These are phyloP conservation scores for Thermoascus crustaceus DNA, from an alignment of 2,329 filamentous ascomycete species.

Conservation along the genomic window DNA sequence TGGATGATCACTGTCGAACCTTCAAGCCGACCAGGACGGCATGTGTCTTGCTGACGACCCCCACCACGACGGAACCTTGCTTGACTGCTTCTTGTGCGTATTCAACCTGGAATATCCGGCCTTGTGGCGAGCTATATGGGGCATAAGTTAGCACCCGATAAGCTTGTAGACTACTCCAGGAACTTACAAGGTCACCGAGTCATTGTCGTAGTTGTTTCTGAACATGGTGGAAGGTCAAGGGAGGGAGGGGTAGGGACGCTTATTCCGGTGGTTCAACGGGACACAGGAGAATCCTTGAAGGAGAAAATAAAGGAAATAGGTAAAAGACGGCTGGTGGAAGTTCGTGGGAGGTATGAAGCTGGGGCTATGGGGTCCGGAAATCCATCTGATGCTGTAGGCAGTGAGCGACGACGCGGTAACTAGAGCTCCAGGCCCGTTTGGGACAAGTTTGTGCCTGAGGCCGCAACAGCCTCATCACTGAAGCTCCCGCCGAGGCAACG, in stretches of 20 bases:
- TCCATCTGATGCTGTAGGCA: slow-evolving; percentile 6
- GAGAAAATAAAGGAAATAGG: neutral
- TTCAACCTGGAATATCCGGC: slow-evolving; percentile 98
- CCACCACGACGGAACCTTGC: slow-evolving; percentile 96
- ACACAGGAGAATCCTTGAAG: neutral
- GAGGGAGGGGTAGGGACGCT: slow-evolving; percentile 7
- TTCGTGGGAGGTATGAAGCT: slow-evolving; percentile 4
- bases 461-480: slow-evolving; percentile 3
- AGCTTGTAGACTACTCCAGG: slow-evolving; percentile 10
- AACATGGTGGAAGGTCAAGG: slow-evolving; percentile 62
- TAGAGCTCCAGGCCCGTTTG: slow-evolving; percentile 10
- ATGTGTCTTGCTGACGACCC: slow-evolving; percentile 96
- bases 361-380: neutral
- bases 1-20: slow-evolving; percentile 45
- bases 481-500: slow-evolving; percentile 1
- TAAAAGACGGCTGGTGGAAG: neutral
- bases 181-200: slow-evolving; percentile 95
- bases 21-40: slow-evolving; percentile 93
- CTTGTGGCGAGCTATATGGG: slow-evolving; percentile 76
- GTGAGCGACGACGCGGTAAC: slow-evolving; percentile 10
- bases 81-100: slow-evolving; percentile 98
- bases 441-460: slow-evolving; percentile 8
- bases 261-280: too few species aligned
- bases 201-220: slow-evolving; percentile 99
- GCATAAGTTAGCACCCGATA: slow-evolving; percentile 11